phyloP scores from a whole-genome alignment of 1,284 basidiomycete species.

The Apiotrichum montevideense region DNA sequence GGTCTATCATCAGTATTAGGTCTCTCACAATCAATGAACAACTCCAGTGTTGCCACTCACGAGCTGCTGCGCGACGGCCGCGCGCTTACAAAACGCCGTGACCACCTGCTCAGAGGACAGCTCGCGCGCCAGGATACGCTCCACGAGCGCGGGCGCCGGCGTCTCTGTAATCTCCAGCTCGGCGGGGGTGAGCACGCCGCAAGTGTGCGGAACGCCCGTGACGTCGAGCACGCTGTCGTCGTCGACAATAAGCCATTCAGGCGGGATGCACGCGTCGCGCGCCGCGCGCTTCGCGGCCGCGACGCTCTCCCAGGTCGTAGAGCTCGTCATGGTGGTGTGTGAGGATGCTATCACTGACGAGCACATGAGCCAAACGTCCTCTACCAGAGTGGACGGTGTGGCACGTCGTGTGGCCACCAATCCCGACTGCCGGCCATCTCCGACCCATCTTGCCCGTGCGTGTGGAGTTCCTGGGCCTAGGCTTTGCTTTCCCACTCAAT shows the following conservation, averaged over 20 bases:
- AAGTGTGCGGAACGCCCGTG: conserved; percentile 54
- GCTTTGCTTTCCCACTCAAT: too few species aligned
- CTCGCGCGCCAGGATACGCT: conserved; percentile 23
- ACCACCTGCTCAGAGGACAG: conserved; percentile 29
- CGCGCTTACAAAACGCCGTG: conserved; percentile 66
- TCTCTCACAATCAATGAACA: neutral
- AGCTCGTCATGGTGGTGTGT: conserved; percentile 5
- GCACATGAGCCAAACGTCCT: too few species aligned
- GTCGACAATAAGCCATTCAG: conserved; percentile 54
- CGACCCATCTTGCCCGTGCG: too few species aligned
- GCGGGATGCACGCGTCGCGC: conserved; percentile 57
- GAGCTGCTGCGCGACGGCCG: conserved; percentile 72
- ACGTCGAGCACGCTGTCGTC: conserved; percentile 51
- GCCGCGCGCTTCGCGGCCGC: conserved; percentile 53
- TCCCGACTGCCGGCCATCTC: too few species aligned
- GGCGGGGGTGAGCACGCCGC: conserved; percentile 55
- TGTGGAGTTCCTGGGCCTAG: too few species aligned
- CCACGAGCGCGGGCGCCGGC: conserved; percentile 29
- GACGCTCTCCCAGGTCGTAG: conserved; percentile 51
- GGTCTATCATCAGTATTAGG: conserved; percentile 24
- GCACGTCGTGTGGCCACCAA: too few species aligned
- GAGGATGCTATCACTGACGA: neutral
- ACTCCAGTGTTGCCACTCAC: conserved; percentile 49
- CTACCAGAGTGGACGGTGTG: too few species aligned
- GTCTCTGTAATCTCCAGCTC: conserved; percentile 64